These are phyloP conservation scores for Fusarium mundagurra DNA, from an alignment of 2,329 filamentous ascomycete genomes.

Conservation along the genomic window DNA sequence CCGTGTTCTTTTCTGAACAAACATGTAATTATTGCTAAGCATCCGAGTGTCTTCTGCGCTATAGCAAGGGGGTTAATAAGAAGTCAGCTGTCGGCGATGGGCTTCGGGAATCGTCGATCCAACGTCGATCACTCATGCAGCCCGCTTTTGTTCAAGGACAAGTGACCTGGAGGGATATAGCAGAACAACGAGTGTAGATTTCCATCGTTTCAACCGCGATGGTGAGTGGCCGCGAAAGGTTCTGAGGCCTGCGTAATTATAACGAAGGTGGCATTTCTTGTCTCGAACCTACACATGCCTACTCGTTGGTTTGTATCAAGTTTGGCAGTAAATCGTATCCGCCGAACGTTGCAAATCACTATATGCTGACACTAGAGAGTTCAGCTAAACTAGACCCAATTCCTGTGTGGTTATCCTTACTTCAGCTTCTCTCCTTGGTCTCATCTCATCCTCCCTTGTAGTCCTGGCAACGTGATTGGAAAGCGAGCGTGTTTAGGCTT, in stretches of 20 bases:
- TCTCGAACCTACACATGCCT: not conserved
- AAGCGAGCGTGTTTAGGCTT: not conserved
- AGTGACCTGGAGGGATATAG: not conserved
- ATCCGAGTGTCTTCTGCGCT: not conserved
- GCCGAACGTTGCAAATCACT: not conserved
- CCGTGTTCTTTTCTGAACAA: not conserved
- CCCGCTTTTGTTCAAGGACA: slow-evolving; percentile 8
- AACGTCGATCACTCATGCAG: slow-evolving; percentile 32
- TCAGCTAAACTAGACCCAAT: not conserved
- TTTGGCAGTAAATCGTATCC: not conserved
- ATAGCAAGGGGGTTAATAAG: slow-evolving; percentile 2
- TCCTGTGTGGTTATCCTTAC: not conserved
- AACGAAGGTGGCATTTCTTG: not conserved
- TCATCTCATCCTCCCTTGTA: not conserved
- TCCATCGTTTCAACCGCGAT: not conserved
- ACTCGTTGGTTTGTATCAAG: not conserved
- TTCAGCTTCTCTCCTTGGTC: not conserved
- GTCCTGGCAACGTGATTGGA: not conserved
- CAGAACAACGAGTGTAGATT: not conserved
- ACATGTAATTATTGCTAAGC: not conserved
- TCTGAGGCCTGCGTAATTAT: not conserved
- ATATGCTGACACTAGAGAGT: not conserved
- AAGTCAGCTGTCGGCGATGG: slow-evolving; percentile 9
- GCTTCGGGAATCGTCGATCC: slow-evolving; percentile 37
- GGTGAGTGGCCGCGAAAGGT: not conserved